Base-by-base conservation (phyloP, 805 yeast genomes). In the Nakazawaea siamensis region DNA sequence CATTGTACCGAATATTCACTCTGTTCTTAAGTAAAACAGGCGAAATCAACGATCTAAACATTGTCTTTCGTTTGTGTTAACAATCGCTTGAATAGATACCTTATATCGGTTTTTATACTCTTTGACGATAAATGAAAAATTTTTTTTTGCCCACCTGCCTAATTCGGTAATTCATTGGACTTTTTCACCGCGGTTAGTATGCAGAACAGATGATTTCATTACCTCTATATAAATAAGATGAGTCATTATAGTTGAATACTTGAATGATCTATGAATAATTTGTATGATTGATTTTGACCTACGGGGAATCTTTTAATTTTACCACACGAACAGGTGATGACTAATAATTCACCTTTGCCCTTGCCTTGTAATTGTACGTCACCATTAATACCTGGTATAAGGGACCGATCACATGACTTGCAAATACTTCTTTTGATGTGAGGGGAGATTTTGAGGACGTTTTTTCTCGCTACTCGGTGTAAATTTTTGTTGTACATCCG, bases 391-490 rank as follows among this genome's bases (percentile, higher is more conserved):
- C 77, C 80, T 1, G 24, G 80, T 1, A 73, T 47, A 41, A 70
- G 57, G 8, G 69, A 40, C 7, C 74, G 52, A 29, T 68, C 56
- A 53, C 95, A 86, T 24, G 57, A 58, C 46, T 83, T 84, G 55
- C 95, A 86, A 12, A 78, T 49, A 0, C 69, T 63, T 44, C 94
- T 62, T 53, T 86, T 86, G 9, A 85, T 43, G 24, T 57, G 55
- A 1, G 88, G 87, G 31, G 80, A 68, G 19, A 80, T 50, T 41
- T 79, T 70, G 15, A 78, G 50, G 13, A 82, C 88, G 2, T 76
- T 70, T 47, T 78, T 80, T 49, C 80, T 78, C 7, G 84, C 69
- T 7, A 83, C 79, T 7, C 71, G 46, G 36, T 70, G 76, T 55
- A 80, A 56, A 25, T 70, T 71, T 33, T 70, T 61, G 15, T 70